Base-by-base conservation (phyloP, 495 filamentous ascomycete species). In the Podospora fimiseda region DNA sequence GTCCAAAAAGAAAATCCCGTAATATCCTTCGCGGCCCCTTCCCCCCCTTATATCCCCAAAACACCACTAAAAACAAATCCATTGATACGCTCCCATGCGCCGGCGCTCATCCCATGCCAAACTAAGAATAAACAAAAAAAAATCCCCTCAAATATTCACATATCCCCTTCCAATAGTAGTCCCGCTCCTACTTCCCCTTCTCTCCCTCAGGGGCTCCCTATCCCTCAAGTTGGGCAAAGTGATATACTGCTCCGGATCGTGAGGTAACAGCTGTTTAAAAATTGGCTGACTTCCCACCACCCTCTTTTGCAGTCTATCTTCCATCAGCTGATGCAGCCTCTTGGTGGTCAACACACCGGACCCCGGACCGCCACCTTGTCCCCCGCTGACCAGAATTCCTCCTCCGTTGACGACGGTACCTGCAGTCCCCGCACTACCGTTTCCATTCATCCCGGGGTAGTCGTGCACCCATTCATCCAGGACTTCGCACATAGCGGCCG, bases 261-360 rank as follows among this genome's bases (percentile, higher is more conserved):
- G 49, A 15, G 65, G 66, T 20, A 68, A 54, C 38, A 68, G 41
- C 54, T 68, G 66, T 56, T 67, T 68, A 22, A 68, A 68, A 3
- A 68, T 68, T 0, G 66, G 66, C 56, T 68, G 66, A 3, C 51
- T 53, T 13, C 61, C 66, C 0, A 53, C 57, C 37, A 50, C 46
- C 23, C 60, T 41, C 43, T 61, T 64, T 48, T 65, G 63, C 43
- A 68, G 47, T 27, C 44, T 23, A 13, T 66, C 59, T 56, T 68
- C 66, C 54, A 68, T 58, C 39, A 68, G 53, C 53, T 68, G 66
- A 37, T 68, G 66, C 43, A 68, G 57, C 22, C 60, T 49, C 50
- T 66, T 66, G 4, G 63, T 68, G 1, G 66, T 68, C 11, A 68
- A 19, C 6, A 47, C 44, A 3, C 21, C 23, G 21, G 21, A 33